Evolutionary conservation across 2,329 filamentous ascomycete genomes (phyloP), one percentile per base, ranked within the genome.

Genomic region (Taxawa tesnikishii): DNA sequence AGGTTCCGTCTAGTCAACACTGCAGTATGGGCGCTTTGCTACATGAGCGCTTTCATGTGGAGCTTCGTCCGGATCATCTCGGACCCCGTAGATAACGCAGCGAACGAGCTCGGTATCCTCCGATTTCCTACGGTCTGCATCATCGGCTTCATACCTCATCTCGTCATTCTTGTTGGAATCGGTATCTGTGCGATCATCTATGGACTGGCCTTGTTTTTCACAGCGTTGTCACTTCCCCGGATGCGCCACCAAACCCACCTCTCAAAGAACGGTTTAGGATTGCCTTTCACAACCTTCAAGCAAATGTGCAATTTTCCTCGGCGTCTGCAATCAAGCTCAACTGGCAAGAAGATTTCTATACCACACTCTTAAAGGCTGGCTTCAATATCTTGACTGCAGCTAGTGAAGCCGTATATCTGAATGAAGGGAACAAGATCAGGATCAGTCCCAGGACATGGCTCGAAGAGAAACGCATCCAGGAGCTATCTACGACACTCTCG

Each of bases 321-420:
- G 58, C 56, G 6, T 60, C 62, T 1, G 56, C 80, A 24, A 73
- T 94, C 23, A 74, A 78, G 9, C 73, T 96, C 33, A 83, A 78
- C 26, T 76, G 81, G 63, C 76, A 84, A 34, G 92, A 96, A 65
- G 90, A 98, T 52, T 94, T 96, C 50, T 98, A 96, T 53, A 93
- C 85, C 0, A 82, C 84, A 0, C 64, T 96, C 4, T 67, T 96
- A 3, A 78, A 87, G 38, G 74, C 84, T 21, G 90, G 90, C 0
- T 94, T 94, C 49, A 78, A 77, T 8, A 77, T 88, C 9, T 74
- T 96, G 38, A 93, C 84, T 1, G 88, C 92, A 55, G 90, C 90
- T 1, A 94, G 84, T 46, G 87, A 96, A 55, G 88, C 88, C 3
- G 90, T 96, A 0, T 96, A 94, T 49, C 64, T 98, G 8, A 94